Conservation (phyloP, 2,329 filamentous ascomycete genomes). For the Hypocrella siamensis region DNA sequence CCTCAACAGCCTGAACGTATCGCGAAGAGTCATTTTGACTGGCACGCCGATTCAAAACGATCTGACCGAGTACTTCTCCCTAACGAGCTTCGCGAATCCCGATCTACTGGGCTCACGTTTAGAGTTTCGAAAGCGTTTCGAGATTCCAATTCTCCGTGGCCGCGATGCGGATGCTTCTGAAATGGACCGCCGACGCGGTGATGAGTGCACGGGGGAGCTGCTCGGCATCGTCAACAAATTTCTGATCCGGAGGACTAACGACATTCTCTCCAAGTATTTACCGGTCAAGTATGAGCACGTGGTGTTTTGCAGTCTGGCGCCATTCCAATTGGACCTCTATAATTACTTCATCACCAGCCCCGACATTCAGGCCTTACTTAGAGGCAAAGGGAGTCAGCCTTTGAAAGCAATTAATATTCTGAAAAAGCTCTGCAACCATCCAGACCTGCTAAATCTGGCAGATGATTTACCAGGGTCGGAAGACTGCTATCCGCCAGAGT, state of each 20-base stretch:
- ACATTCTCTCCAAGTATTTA: constrained; percentile 92
- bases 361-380: constrained; percentile 79
- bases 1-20: constrained; percentile 79
- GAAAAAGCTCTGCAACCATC: constrained; percentile 98
- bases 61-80: constrained; percentile 90
- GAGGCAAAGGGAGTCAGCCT: constrained; percentile 89
- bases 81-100: constrained; percentile 94
- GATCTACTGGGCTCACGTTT: constrained; percentile 74
- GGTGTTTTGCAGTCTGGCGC: constrained; percentile 88
- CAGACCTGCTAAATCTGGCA: constrained; percentile 72
- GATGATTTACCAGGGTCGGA: constrained; percentile 82
- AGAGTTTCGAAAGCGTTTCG: constrained; percentile 89
- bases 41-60: constrained; percentile 98
- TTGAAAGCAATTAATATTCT: constrained; percentile 92
- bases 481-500: constrained; percentile 67
- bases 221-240: constrained; percentile 88
- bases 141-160: constrained; percentile 80
- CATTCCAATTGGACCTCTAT: constrained; percentile 86
- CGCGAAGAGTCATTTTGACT: constrained; percentile 81
- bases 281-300: constrained; percentile 99
- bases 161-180: constrained; percentile 84
- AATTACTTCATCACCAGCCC: constrained; percentile 95
- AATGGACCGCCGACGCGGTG: constrained; percentile 64
- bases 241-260: constrained; percentile 93
- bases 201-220: constrained; percentile 68